A percentile compares a stretch with the other conserved stretches of the same genome.
Conservation (phyloP, 78 protist genomes). For the Tieghemostelium lacteum region DNA sequence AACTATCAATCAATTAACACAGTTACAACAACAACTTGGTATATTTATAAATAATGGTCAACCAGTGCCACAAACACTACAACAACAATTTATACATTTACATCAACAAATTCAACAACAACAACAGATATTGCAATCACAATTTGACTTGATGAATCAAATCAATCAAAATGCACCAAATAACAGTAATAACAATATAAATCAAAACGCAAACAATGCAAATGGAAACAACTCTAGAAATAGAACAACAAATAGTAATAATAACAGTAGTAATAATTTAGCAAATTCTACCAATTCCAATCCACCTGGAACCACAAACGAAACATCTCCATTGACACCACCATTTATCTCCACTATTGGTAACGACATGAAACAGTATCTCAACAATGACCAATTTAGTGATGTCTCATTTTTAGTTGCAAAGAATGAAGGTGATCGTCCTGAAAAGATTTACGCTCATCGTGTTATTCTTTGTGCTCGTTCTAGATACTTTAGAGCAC, state of each 20-base stretch:
- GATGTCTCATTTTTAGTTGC: slow-evolving; percentile 58
- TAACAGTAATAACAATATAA: neutral
- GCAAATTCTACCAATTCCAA: neutral
- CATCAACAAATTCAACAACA: neutral
- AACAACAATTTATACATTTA: neutral
- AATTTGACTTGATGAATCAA: too few species aligned
- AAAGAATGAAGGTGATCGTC: slow-evolving; percentile 10
- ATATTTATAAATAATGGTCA: neutral
- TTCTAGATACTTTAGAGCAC: slow-evolving; percentile 55
- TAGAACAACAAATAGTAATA: neutral
- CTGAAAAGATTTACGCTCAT: slow-evolving; percentile 56
- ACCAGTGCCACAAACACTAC: neutral
- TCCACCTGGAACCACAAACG: neutral
- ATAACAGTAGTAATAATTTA: neutral
- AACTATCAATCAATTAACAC: too few species aligned
- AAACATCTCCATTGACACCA: too few species aligned
- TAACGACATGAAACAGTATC: slow-evolving; percentile 29
- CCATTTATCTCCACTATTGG: slow-evolving; percentile 37
- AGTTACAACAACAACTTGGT: neutral
- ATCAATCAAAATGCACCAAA: too few species aligned
- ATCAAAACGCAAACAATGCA: neutral
- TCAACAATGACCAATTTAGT: slow-evolving; percentile 61
- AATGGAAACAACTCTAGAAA: neutral
- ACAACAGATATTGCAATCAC: neutral
- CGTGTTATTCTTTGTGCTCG: slow-evolving; percentile 61